Conservation (phyloP, 805 yeast genomes). For the Wickerhamomyces queroliae region DNA sequence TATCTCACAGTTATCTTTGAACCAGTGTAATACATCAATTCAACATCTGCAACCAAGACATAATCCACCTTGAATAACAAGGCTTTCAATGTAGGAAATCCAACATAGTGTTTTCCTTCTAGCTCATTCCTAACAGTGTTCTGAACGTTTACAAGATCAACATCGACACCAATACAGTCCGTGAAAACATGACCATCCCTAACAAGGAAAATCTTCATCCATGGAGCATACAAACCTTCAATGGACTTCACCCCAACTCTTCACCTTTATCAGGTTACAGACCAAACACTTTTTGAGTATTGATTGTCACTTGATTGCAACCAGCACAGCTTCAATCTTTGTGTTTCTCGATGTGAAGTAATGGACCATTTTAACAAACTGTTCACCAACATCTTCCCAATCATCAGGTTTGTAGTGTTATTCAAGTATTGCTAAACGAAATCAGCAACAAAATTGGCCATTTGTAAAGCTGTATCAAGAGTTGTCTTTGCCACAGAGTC, state of each 20-base stretch:
- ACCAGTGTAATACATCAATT: slow-evolving; percentile 31
- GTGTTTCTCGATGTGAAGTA: slow-evolving; percentile 44
- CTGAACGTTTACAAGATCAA: slow-evolving; percentile 44
- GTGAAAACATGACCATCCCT: slow-evolving; percentile 64
- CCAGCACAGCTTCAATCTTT: slow-evolving; percentile 50
- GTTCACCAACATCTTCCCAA: slow-evolving; percentile 40
- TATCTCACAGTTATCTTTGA: slow-evolving; percentile 30
- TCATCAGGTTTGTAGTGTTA: slow-evolving; percentile 40
- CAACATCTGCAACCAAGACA: slow-evolving; percentile 24
- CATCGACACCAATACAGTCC: slow-evolving; percentile 60
- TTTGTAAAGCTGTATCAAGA: slow-evolving; percentile 9
- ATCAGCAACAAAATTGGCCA: slow-evolving; percentile 30
- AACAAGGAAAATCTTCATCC: slow-evolving; percentile 49
- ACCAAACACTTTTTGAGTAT: slow-evolving; percentile 43
- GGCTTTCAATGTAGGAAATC: slow-evolving; percentile 36
- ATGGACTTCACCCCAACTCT: slow-evolving; percentile 32
- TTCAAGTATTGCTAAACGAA: slow-evolving; percentile 41
- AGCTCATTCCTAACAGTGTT: slow-evolving; percentile 24
- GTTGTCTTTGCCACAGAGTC: slow-evolving; percentile 14
- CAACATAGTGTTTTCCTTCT: slow-evolving; percentile 25
- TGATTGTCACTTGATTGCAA: slow-evolving; percentile 64
- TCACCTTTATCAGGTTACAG: slow-evolving; percentile 50
- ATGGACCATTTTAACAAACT: slow-evolving; percentile 35
- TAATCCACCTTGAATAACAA: slow-evolving; percentile 28
- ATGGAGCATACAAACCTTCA: slow-evolving; percentile 43